Evolutionary conservation across 1,284 basidiomycete species (phyloP), one percentile per base, ranked within the genome.

Genomic region (Paramarasmius palmivorus): DNA sequence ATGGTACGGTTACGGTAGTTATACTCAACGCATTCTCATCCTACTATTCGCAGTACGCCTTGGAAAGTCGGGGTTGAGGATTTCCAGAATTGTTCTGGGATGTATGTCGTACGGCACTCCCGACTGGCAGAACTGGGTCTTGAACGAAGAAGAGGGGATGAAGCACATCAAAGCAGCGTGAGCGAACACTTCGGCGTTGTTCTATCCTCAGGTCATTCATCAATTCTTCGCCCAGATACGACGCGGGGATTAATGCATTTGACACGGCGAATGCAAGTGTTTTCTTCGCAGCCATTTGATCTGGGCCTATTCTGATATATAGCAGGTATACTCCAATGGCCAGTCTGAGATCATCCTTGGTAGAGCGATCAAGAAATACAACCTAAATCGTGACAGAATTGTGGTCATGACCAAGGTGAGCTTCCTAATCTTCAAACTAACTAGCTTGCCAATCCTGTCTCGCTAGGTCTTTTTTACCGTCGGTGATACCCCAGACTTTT

Each of bases 351-450:
- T 80, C 25, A 82, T 91, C 56, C 76, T 93, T 35, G 91, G 92
- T 4, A 87, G 88, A 59, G 92, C 89, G 1, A 87, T 95, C 70
- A 89, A 87, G 62, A 63, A 86, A 58, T 76, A 83, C 57, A 70
- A 85, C 29, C 75, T 93, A 14, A 87, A 88, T 15, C 81, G 92
- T 7, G 84, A 86, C 20, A 84, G 88, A 60, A 82, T 92, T 23
- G 88, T 92, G 14, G 80, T 92, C 32, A 75, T 92, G 74, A 91
- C 89, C 36, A 92, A 93, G 73, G 84, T 83, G 35, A 26, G 54
- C 69, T 47, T n/a, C n/a, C n/a, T n/a, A n/a, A n/a, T n/a, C n/a
- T n/a, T n/a, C n/a, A n/a, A n/a, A n/a, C n/a, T n/a, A n/a, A n/a
- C n/a, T n/a, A n/a, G n/a, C n/a, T n/a, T n/a, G n/a, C n/a, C n/a